A percentile compares a stretch with the other conserved stretches of the same genome.
Evolutionary conservation across 768 basidiomycete genomes (phyloP).

Genomic region (Mycena capillaripes): DNA sequence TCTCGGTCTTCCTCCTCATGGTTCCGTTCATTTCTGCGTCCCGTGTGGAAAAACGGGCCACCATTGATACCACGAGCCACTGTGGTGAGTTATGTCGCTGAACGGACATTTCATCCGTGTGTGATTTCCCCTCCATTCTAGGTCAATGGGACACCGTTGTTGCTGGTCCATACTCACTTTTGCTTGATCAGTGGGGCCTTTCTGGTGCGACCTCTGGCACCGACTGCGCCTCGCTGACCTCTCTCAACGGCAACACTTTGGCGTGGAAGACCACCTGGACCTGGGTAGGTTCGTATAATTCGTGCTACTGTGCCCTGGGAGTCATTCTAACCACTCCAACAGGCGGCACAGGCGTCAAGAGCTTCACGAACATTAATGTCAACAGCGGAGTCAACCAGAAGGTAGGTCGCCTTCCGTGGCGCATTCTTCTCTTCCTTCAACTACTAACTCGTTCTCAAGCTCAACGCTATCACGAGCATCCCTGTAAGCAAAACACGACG

Average conservation of each 20-base stretch:
- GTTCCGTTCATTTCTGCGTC: slow-evolving; percentile 48
- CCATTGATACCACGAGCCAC: slow-evolving; percentile 54
- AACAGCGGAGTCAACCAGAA: slow-evolving; percentile 65
- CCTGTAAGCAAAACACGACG: slow-evolving; percentile 54
- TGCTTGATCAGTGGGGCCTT: slow-evolving; percentile 63
- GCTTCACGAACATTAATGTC: slow-evolving; percentile 70
- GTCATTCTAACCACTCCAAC: background rate
- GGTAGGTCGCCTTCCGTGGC: slow-evolving; percentile 40
- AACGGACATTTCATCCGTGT: background rate
- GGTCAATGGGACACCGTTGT: slow-evolving; percentile 68
- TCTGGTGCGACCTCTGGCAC: slow-evolving; percentile 60
- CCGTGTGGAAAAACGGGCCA: slow-evolving; percentile 44
- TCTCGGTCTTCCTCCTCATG: slow-evolving; percentile 46
- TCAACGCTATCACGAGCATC: slow-evolving; percentile 68
- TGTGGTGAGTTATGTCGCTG: slow-evolving; percentile 50
- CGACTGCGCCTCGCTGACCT: slow-evolving; percentile 64
- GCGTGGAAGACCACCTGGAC: slow-evolving; percentile 68
- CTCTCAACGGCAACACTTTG: slow-evolving; percentile 56
- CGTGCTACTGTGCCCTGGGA: too few relatives aligned
- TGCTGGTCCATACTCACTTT: slow-evolving; percentile 62
- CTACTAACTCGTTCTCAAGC: slow-evolving; percentile 42
- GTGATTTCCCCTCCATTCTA: slow-evolving; percentile 31
- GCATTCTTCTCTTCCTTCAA: slow-evolving; percentile 8
- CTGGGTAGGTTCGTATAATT: slow-evolving; percentile 51
- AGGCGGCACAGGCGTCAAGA: slow-evolving; percentile 69